phyloP scores from a whole-genome alignment of 2,329 filamentous ascomycete genomes.

The Ilyonectria robusta region DNA sequence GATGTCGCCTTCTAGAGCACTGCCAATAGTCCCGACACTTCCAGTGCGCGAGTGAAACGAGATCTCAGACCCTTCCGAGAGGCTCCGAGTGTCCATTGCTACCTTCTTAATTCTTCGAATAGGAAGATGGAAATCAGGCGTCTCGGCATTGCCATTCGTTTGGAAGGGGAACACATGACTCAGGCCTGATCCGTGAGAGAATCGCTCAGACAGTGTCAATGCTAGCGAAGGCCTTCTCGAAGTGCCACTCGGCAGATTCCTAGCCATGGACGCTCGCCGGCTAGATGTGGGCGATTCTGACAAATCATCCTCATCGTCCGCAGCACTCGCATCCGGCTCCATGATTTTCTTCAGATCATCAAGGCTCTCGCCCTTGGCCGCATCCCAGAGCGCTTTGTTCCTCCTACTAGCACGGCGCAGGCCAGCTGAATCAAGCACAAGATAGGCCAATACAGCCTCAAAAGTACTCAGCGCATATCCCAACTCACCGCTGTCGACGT shows the following conservation, averaged over 20 bases:
- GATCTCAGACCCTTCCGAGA: slow-evolving; percentile 87
- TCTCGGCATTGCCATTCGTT: slow-evolving; percentile 60
- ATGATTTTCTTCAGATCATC: slow-evolving; percentile 83
- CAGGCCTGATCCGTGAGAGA: slow-evolving; percentile 72
- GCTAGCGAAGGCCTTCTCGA: slow-evolving; percentile 59
- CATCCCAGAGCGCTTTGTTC: slow-evolving; percentile 91
- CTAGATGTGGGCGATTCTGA: slow-evolving; percentile 57
- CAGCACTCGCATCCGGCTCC: slow-evolving; percentile 74
- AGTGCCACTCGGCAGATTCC: slow-evolving; percentile 62
- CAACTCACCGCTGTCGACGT: slow-evolving; percentile 96
- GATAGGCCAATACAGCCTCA: slow-evolving; percentile 92
- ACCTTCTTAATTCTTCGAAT: slow-evolving; percentile 80
- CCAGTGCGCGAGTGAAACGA: slow-evolving; percentile 86
- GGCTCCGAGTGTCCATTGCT: slow-evolving; percentile 89
- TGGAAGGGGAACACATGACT: slow-evolving; percentile 95
- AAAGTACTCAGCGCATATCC: slow-evolving; percentile 97
- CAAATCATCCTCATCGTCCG: slow-evolving; percentile 63
- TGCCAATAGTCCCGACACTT: slow-evolving; percentile 81
- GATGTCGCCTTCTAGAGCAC: slow-evolving; percentile 85
- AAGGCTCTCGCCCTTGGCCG: slow-evolving; percentile 82
- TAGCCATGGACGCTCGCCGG: slow-evolving; percentile 62
- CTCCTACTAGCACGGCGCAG: slow-evolving; percentile 87
- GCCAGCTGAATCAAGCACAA: slow-evolving; percentile 84
- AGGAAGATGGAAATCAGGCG: slow-evolving; percentile 50
- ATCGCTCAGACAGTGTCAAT: slow-evolving; percentile 62